Conservation (phyloP, 768 basidiomycete species). For the Rhizopogon rudus region DNA sequence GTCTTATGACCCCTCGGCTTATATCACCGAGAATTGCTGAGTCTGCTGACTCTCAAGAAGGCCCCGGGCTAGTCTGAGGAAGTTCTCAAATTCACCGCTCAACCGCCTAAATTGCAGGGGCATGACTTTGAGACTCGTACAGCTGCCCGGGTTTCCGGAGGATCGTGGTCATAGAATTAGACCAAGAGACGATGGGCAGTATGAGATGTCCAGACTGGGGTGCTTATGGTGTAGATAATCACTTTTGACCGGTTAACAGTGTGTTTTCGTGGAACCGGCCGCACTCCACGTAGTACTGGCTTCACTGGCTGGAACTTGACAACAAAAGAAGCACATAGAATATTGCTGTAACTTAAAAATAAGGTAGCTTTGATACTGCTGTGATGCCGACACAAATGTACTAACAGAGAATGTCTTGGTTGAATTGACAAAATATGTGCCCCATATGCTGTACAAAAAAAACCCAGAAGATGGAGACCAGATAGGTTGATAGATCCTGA, state of each 20-base stretch:
- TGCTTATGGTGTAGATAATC: too few relatives aligned
- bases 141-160: too few relatives aligned
- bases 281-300: background rate
- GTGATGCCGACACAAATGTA: background rate
- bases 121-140: too few relatives aligned
- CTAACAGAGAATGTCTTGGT: background rate
- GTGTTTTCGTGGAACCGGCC: background rate
- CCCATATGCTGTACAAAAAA: background rate
- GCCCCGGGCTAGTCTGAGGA: too few relatives aligned
- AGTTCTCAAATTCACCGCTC: too few relatives aligned
- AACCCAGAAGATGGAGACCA: background rate
- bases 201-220: too few relatives aligned
- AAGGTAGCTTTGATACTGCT: conserved; percentile 6
- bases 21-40: background rate
- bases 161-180: too few relatives aligned
- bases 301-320: background rate
- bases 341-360: conserved; percentile 4
- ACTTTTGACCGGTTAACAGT: background rate
- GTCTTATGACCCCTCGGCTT: background rate
- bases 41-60: background rate
- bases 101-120: too few relatives aligned
- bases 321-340: background rate
- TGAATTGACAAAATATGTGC: background rate
- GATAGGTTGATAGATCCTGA: background rate
- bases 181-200: too few relatives aligned